Conservation (phyloP, 78 protist species). For the Emiliania huxleyi region DNA sequence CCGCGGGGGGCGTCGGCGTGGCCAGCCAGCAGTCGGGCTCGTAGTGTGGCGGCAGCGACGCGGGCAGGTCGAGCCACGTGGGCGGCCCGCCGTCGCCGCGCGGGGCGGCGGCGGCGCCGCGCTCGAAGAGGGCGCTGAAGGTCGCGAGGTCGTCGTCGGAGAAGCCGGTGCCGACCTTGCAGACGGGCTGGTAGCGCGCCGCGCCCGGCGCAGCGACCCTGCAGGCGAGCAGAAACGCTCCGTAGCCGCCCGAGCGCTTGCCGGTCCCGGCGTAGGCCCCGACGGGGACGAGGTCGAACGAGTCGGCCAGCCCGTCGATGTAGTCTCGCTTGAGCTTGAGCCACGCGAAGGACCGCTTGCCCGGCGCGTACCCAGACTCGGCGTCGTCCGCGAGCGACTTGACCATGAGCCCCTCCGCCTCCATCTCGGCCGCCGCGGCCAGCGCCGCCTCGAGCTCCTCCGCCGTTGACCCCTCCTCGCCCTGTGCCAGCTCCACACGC, state of each 20-base stretch:
- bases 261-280: conserved; percentile 96
- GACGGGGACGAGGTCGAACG: conserved; percentile 95
- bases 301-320: conserved; percentile 89
- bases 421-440: too few relatives aligned
- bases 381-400: conserved; percentile 80
- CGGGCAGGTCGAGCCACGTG: too few relatives aligned
- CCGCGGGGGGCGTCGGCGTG: not conserved
- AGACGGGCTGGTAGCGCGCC: conserved; percentile 85
- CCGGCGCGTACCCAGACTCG: not conserved
- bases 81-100: too few relatives aligned
- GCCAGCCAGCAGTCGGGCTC: too few relatives aligned
- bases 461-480: too few relatives aligned
- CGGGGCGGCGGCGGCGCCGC: too few relatives aligned
- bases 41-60: too few relatives aligned
- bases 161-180: conserved; percentile 58
- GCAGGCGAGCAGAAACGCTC: conserved; percentile 92
- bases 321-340: conserved; percentile 94
- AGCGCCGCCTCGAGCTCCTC: too few relatives aligned
- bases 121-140: too few relatives aligned
- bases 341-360: conserved; percentile 84
- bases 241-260: conserved; percentile 90
- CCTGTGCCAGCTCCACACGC: too few relatives aligned
- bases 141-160: too few relatives aligned
- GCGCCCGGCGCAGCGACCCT: conserved; percentile 84
- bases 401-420: conserved; percentile 99